These are phyloP conservation scores for Roridomyces roridus DNA, from an alignment of 768 basidiomycete species.

Conservation along the genomic window DNA sequence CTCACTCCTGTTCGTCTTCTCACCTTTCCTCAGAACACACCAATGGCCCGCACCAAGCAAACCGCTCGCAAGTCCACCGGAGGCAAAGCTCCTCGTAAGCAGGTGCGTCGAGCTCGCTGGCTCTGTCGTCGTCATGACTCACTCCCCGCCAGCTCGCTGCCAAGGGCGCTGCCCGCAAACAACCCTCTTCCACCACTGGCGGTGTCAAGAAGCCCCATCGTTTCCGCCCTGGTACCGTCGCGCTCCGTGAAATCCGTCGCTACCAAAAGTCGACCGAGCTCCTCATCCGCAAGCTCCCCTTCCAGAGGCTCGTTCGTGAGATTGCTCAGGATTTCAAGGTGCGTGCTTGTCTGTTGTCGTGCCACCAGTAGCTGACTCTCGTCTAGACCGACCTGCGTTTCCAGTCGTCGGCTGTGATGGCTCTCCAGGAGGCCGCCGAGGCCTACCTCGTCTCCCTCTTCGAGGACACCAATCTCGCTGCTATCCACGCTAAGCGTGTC, in stretches of 20 bases:
- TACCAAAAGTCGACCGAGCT: slow-evolving; percentile 71
- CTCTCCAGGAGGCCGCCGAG: slow-evolving; percentile 69
- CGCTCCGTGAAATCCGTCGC: slow-evolving; percentile 75
- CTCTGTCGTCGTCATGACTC: slow-evolving; percentile 16
- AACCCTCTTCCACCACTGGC: slow-evolving; percentile 58
- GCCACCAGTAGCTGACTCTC: background rate
- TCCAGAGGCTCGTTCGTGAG: slow-evolving; percentile 79
- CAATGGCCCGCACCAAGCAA: slow-evolving; percentile 29
- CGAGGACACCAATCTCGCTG: slow-evolving; percentile 74
- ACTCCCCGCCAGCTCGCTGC: slow-evolving; percentile 49
- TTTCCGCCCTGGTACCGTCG: slow-evolving; percentile 81
- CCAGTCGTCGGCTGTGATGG: slow-evolving; percentile 74
- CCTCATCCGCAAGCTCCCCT: slow-evolving; percentile 68
- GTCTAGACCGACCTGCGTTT: slow-evolving; percentile 74
- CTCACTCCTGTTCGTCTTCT: too few species aligned
- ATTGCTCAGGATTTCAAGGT: slow-evolving; percentile 86
- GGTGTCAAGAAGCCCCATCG: slow-evolving; percentile 86
- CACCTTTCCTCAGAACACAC: background rate
- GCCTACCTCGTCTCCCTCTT: slow-evolving; percentile 81
- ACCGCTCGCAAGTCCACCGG: slow-evolving; percentile 29
- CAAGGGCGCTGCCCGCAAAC: slow-evolving; percentile 62
- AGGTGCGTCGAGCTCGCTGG: slow-evolving; percentile 29
- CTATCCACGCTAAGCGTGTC: slow-evolving; percentile 85
- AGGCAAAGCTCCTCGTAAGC: slow-evolving; percentile 66
- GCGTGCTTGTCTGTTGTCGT: slow-evolving; percentile 17